Conservation (phyloP, 2,329 filamentous ascomycete genomes). For the Mycosphaerella arachidis region DNA sequence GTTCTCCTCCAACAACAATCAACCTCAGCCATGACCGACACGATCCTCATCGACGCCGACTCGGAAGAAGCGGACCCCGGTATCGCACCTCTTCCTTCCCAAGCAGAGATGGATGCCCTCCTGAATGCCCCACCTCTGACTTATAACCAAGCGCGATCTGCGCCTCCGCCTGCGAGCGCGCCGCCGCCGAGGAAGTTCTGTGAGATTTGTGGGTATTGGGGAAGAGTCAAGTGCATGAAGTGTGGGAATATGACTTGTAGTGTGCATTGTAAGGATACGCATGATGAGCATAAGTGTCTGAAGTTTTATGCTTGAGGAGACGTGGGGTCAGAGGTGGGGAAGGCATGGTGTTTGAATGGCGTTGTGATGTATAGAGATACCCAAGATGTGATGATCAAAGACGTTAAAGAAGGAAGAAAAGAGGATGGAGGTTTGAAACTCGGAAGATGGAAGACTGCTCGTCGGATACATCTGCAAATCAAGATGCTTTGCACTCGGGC, state of each 20-base stretch:
- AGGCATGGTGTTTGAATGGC: not conserved
- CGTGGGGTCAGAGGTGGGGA: not conserved
- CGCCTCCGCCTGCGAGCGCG: conserved; percentile 36
- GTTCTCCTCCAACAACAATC: conserved; percentile 10
- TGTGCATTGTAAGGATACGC: conserved; percentile 66
- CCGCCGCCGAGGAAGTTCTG: conserved; percentile 63
- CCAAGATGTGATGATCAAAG: not conserved
- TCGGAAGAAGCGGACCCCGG: conserved; percentile 40
- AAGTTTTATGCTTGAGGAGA: conserved; percentile 40
- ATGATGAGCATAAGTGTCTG: conserved; percentile 67
- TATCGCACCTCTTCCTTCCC: conserved; percentile 24
- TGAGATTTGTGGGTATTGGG: conserved; percentile 79
- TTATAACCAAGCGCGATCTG: conserved; percentile 58
- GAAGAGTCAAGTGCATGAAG: conserved; percentile 68
- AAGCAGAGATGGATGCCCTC: conserved; percentile 57
- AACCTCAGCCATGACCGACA: conserved; percentile 26
- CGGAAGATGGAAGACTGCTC: not conserved
- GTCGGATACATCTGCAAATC: not conserved
- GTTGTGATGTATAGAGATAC: not conserved
- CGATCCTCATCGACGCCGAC: conserved; percentile 42
- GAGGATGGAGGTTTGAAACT: not conserved
- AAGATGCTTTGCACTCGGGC: not conserved
- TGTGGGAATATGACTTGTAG: conserved; percentile 76
- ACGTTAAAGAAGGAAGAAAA: not conserved
- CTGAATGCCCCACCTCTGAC: conserved; percentile 61